phyloP scores from a whole-genome alignment of 495 filamentous ascomycete genomes.

The Parathielavia appendiculata region DNA sequence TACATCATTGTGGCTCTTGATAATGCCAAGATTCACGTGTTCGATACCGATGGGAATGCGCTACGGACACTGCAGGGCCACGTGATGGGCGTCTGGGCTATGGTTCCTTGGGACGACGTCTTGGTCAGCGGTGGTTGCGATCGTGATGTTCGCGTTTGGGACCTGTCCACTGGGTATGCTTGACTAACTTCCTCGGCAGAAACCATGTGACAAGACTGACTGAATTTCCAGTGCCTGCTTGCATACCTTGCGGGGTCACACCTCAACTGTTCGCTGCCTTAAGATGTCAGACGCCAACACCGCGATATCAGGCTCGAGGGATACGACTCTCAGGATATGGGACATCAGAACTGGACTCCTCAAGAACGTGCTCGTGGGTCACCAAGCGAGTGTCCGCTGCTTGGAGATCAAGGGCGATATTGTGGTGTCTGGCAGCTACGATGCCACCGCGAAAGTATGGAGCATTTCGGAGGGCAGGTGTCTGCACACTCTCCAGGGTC shows the following conservation, averaged over 20 bases:
- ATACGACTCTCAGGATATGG: conserved; percentile 93
- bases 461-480: conserved; percentile 92
- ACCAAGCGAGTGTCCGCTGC: conserved; percentile 94
- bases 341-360: conserved; percentile 83
- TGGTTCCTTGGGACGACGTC: conserved; percentile 96
- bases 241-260: conserved; percentile 88
- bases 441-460: conserved; percentile 95
- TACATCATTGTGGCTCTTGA: conserved; percentile 97
- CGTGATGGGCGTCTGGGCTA: conserved; percentile 99
- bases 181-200: neutral
- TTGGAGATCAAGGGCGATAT: conserved; percentile 93
- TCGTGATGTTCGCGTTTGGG: conserved; percentile 94
- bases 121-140: conserved; percentile 96
- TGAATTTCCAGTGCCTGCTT: conserved; percentile 51
- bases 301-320: conserved; percentile 91
- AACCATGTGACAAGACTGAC: conserved; percentile 20
- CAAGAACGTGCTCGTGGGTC: conserved; percentile 86
- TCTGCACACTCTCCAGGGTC: conserved; percentile 80
- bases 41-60: conserved; percentile 82
- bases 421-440: conserved; percentile 94
- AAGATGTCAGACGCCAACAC: conserved; percentile 95
- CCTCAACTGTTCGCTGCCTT: conserved; percentile 90
- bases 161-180: conserved; percentile 87
- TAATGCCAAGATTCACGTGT: conserved; percentile 97
- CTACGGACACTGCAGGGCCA: conserved; percentile 89